A percentile compares a stretch with the other conserved stretches of the same genome.
Evolutionary conservation across 2,329 filamentous ascomycete species (phyloP).

Genomic region (Colletotrichum lentis): DNA sequence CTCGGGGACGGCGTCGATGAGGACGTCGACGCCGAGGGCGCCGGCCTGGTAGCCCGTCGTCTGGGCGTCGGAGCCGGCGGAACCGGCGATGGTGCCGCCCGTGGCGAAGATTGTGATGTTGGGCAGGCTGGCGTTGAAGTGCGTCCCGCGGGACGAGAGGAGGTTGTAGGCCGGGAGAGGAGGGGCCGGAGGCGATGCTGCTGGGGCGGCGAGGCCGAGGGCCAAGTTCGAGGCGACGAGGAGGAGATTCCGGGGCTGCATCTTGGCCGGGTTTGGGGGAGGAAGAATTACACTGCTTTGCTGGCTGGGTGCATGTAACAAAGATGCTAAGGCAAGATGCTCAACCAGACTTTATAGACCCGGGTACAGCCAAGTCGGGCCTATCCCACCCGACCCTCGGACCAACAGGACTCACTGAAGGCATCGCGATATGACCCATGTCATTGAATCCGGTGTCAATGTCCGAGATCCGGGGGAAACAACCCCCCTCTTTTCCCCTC

Average conservation of each 20-base stretch:
- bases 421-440: constrained; percentile 8
- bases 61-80: constrained; percentile 56
- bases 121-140: constrained; percentile 55
- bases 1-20: constrained; percentile 64
- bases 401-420: background rate
- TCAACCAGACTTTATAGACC: constrained; percentile 14
- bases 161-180: constrained; percentile 14
- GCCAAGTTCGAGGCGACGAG: constrained; percentile 27
- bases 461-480: background rate
- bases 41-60: constrained; percentile 55
- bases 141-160: constrained; percentile 27
- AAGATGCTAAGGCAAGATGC: background rate
- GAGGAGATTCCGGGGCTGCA: constrained; percentile 24
- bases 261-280: constrained; percentile 1
- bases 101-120: constrained; percentile 66
- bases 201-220: constrained; percentile 29
- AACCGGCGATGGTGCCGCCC: constrained; percentile 67
- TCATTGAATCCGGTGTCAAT: constrained; percentile 9
- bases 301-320: background rate
- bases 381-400: too few relatives aligned
- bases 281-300: constrained; percentile 7
- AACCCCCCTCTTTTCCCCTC: background rate
- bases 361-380: too few relatives aligned
- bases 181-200: constrained; percentile 19
- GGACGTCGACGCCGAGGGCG: constrained; percentile 56